These are phyloP conservation scores for Rhododendron molle DNA, from an alignment of 148 eudicot genomes.

Conservation along the genomic window DNA sequence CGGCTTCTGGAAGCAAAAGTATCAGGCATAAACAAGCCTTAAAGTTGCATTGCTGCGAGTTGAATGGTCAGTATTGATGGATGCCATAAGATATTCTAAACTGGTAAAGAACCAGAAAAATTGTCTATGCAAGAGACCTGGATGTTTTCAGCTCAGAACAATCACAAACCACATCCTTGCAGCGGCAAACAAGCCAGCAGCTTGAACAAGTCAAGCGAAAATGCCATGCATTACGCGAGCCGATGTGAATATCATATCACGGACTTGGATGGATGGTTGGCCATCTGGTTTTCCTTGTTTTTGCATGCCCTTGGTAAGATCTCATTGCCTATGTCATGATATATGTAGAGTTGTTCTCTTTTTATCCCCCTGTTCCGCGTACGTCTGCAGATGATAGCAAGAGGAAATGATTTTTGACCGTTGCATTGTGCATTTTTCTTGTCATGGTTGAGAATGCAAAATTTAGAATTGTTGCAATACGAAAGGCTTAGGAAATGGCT, in stretches of 20 bases:
- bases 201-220: not conserved
- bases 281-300: not conserved
- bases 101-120: not conserved
- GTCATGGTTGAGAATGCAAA: not conserved
- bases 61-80: not conserved
- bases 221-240: not conserved
- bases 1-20: constrained; percentile 29
- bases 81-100: not conserved
- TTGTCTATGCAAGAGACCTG: not conserved
- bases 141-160: not conserved
- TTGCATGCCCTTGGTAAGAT: not conserved
- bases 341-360: not conserved
- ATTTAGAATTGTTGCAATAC: not conserved
- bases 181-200: not conserved
- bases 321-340: not conserved
- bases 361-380: not conserved
- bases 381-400: not conserved
- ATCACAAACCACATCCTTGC: not conserved
- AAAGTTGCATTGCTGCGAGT: not conserved
- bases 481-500: not conserved
- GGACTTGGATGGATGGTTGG: not conserved
- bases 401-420: not conserved
- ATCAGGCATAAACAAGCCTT: not conserved
- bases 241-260: not conserved
- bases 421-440: not conserved